phyloP scores from a whole-genome alignment of 495 filamentous ascomycete genomes.

The Tuber melanosporum region DNA sequence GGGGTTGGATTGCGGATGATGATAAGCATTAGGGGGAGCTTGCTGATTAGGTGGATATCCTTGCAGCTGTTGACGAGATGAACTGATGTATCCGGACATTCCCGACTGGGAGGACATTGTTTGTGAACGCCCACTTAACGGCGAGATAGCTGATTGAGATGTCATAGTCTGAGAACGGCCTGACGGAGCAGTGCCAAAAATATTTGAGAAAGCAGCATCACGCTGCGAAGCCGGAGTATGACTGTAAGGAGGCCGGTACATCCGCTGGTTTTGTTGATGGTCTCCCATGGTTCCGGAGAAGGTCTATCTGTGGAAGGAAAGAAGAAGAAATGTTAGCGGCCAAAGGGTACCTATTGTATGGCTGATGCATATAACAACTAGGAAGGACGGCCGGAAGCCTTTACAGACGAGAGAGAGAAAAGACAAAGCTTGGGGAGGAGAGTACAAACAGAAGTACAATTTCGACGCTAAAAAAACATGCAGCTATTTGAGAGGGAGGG shows the following conservation, averaged over 20 bases:
- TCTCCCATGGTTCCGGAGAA: slow-evolving; percentile 33
- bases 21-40: slow-evolving; percentile 44
- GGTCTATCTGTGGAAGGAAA: slow-evolving; percentile 22
- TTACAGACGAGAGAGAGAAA: slow-evolving; percentile 12
- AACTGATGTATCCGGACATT: slow-evolving; percentile 16
- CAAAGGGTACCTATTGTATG: slow-evolving; percentile 15
- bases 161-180: slow-evolving; percentile 85
- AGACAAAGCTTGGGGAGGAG: slow-evolving; percentile 21
- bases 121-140: slow-evolving; percentile 61
- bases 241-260: slow-evolving; percentile 32
- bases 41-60: slow-evolving; percentile 45
- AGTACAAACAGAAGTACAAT: slow-evolving; percentile 35
- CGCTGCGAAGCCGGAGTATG: slow-evolving; percentile 53
- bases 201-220: slow-evolving; percentile 92
- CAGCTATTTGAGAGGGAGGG: slow-evolving; percentile 19
- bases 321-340: slow-evolving; percentile 16
- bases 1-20: slow-evolving; percentile 43
- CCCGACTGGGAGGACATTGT: slow-evolving; percentile 46
- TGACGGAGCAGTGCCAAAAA: slow-evolving; percentile 82
- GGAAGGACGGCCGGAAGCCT: slow-evolving; percentile 4
- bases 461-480: slow-evolving; percentile 36
- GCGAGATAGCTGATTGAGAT: slow-evolving; percentile 55
- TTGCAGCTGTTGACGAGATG: slow-evolving; percentile 34
- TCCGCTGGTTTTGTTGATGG: slow-evolving; percentile 37
- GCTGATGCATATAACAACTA: background rate